Conservation (phyloP, 768 basidiomycete species). For the Suillus ampliporus region DNA sequence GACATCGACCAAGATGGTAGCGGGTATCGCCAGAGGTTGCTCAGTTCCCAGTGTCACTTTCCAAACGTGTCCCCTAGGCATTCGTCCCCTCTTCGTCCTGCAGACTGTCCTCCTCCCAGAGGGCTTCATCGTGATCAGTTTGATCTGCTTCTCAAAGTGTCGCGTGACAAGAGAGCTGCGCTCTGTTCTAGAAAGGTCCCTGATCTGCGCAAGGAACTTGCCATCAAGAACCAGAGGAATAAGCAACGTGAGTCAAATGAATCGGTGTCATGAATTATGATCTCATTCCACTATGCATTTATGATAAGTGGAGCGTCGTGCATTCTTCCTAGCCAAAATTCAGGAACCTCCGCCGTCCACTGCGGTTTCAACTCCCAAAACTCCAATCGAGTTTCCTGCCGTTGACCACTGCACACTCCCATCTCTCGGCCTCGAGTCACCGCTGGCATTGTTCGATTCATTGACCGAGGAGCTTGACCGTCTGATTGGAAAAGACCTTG, state of each 20-base stretch:
- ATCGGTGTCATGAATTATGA: constrained; percentile 6
- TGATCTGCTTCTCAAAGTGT: constrained; percentile 64
- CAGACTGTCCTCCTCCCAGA: constrained; percentile 43
- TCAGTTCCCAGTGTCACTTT: constrained; percentile 58
- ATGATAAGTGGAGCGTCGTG: constrained; percentile 70
- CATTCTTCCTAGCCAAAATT: constrained; percentile 76
- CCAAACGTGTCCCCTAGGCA: constrained; percentile 46
- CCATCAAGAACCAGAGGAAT: constrained; percentile 70
- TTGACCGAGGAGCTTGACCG: constrained; percentile 24
- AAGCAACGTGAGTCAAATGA: constrained; percentile 65
- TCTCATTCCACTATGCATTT: constrained; percentile 10
- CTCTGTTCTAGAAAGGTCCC: constrained; percentile 51
- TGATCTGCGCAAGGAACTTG: constrained; percentile 77
- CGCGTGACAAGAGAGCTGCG: constrained; percentile 58
- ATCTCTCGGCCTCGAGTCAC: constrained; percentile 69
- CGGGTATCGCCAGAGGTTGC: constrained; percentile 59
- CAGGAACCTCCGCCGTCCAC: constrained; percentile 68
- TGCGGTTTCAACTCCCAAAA: constrained; percentile 62
- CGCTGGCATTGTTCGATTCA: constrained; percentile 62
- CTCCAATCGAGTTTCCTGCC: constrained; percentile 71
- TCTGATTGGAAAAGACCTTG: not conserved
- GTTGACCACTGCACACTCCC: constrained; percentile 73
- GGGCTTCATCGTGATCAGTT: constrained; percentile 71
- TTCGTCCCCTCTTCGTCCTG: constrained; percentile 56
- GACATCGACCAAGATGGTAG: constrained; percentile 47